Conservation (phyloP, 257 asterid genomes). For the Forsythia viridissima region DNA sequence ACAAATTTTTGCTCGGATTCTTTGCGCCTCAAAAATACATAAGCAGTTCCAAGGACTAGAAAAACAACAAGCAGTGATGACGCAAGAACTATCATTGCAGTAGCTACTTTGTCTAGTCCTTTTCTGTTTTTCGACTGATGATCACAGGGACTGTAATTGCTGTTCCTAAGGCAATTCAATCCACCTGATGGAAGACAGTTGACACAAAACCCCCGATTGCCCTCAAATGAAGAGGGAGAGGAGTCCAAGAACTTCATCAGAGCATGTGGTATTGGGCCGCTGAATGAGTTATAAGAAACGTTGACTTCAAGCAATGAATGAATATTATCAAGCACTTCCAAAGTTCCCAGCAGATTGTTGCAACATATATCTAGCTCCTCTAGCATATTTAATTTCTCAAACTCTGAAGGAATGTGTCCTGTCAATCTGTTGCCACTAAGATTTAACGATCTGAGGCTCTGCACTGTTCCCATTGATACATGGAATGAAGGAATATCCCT, state of each 20-base stretch:
- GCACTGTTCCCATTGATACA: conserved; percentile 36
- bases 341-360: conserved; percentile 62
- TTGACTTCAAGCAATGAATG: conserved; percentile 52
- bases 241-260: conserved; percentile 38
- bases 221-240: conserved; percentile 59
- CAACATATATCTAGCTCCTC: conserved; percentile 66
- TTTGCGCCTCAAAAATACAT: conserved; percentile 29
- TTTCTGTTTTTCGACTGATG: conserved; percentile 26
- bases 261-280: conserved; percentile 56
- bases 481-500: conserved; percentile 51
- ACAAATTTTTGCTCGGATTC: conserved; percentile 19
- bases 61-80: conserved; percentile 34
- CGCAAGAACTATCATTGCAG: conserved; percentile 45
- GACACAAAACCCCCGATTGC: conserved; percentile 58
- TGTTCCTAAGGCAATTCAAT: conserved; percentile 34
- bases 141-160: conserved; percentile 41
- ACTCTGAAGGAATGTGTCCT: conserved; percentile 55
- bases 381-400: conserved; percentile 59
- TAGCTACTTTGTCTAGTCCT: conserved; percentile 31
- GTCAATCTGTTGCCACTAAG: conserved; percentile 58
- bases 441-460: conserved; percentile 57
- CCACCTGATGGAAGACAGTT: conserved; percentile 36
- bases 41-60: conserved; percentile 40
- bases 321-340: conserved; percentile 45
- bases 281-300: conserved; percentile 57